Conservation (phyloP, 371 early-diverging fungal species). For the Caulochytrium protostelioides region DNA sequence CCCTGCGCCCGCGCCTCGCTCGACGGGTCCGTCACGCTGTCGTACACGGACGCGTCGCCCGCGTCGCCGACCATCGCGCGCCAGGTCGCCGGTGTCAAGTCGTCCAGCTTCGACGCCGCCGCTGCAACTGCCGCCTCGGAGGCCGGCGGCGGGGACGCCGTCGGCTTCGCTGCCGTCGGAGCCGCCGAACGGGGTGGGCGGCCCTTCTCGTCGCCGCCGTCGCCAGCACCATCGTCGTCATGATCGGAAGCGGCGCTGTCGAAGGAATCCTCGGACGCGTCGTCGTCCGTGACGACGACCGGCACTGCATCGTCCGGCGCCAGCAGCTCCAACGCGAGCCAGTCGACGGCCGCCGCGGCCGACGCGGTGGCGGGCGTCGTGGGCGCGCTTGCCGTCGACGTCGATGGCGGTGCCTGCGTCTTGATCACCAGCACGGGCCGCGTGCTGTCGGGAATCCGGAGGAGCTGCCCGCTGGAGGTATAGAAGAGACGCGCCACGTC, state of each 20-base stretch:
- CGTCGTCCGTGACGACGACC: not conserved
- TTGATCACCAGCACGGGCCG: slow-evolving; percentile 47
- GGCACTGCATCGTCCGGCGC: not conserved
- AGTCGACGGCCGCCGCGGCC: not conserved
- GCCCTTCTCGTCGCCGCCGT: not conserved
- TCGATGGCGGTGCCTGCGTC: slow-evolving; percentile 8
- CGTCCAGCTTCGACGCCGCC: too few relatives aligned
- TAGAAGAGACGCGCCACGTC: slow-evolving; percentile 37
- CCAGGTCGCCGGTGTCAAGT: too few relatives aligned
- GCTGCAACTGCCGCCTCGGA: too few relatives aligned
- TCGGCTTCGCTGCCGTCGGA: too few relatives aligned
- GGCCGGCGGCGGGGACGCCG: too few relatives aligned
- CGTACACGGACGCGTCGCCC: not conserved
- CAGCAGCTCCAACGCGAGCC: not conserved
- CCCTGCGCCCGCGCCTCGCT: too few relatives aligned
- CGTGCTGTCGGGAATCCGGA: slow-evolving; percentile 45
- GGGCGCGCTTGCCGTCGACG: not conserved
- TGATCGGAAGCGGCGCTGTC: not conserved
- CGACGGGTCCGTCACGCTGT: too few relatives aligned
- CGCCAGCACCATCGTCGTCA: not conserved
- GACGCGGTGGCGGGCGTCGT: not conserved
- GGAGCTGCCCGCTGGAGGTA: slow-evolving; percentile 39
- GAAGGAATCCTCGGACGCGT: not conserved
- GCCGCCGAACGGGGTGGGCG: not conserved
- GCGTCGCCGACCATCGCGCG: too few relatives aligned